Conservation (phyloP, 2,329 filamentous ascomycete species). For the Capronia coronata region DNA sequence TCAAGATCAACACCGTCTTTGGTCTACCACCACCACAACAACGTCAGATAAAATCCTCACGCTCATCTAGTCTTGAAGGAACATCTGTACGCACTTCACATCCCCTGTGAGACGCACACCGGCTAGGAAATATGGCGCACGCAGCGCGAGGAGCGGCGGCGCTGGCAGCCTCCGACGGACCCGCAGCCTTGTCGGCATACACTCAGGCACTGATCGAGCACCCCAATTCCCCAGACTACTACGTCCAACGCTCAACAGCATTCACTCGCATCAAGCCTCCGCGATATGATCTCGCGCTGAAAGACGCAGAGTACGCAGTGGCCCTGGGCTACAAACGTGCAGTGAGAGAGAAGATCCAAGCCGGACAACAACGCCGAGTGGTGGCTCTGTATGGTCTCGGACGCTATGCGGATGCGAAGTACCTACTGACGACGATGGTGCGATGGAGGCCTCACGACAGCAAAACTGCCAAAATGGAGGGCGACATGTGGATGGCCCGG, state of each 20-base stretch:
- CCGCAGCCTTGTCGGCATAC: conserved; percentile 61
- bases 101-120: not conserved
- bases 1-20: not conserved
- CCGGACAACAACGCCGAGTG: conserved; percentile 75
- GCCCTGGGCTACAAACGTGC: conserved; percentile 59
- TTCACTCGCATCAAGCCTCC: conserved; percentile 57
- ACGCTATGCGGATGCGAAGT: conserved; percentile 67
- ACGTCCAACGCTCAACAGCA: conserved; percentile 73
- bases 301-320: conserved; percentile 63
- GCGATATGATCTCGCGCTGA: conserved; percentile 58
- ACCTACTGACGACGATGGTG: conserved; percentile 57
- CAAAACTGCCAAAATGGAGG: conserved; percentile 22
- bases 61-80: too few relatives aligned
- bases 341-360: conserved; percentile 66
- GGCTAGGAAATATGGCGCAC: conserved; percentile 43
- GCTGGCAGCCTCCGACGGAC: conserved; percentile 57
- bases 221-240: conserved; percentile 66
- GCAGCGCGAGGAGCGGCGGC: conserved; percentile 56
- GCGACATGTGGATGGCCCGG: conserved; percentile 54
- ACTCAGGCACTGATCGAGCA: conserved; percentile 58
- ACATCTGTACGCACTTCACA: too few relatives aligned
- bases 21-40: too few relatives aligned
- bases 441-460: conserved; percentile 49
- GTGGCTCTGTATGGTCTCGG: conserved; percentile 65
- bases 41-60: too few relatives aligned